Base-by-base conservation (phyloP, 805 yeast species). In the Yamadazyma tumulicola region DNA sequence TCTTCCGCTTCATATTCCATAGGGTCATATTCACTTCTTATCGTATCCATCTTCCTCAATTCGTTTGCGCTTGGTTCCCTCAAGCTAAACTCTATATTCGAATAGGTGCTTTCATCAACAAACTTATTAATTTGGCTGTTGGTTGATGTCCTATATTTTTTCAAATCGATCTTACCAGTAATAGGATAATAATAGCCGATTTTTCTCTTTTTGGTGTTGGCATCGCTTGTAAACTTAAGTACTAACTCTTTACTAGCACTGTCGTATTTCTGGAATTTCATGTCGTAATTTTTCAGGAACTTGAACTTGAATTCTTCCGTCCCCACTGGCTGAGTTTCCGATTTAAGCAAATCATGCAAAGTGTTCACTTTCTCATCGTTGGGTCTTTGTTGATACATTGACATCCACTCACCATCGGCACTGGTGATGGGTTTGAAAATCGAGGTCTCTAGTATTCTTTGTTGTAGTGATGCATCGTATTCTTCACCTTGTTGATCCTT, bases 151-250 rank as follows among this genome's bases (percentile, higher is more conserved):
- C 96, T 78, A 55, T 95, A 79, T 55, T 91, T 82, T 64, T 85
- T 87, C 54, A 93, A 75, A 46, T 82, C 93, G 27, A 86, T 72
- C 47, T 81, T 79, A 22, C 89, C 87, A 10, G 74, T 66, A 12
- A 91, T 64, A 6, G 97, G 96, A 39, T 83, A 77, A 55, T 83
- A 93, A 48, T 72, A 75, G 3, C 87, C 95, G 6, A 75, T 68
- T 17, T 67, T 61, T 20, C 75, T 59, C 30, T 73, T 74, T 33
- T 67, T 71, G 5, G 45, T 12, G 15, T 68, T 55, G 11, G 41
- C 41, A 17, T 44, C 52, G 29, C 69, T 76, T 5, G 63, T 51
- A 46, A 85, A 76, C 28, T 79, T 74, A 30, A 89, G 62, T 1
- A 83, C 78, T 43, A 89, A 56, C 58, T 89, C 95, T 45, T 80